Evolutionary conservation across 257 asterid genomes (phyloP), one percentile per base, ranked within the genome.

Genomic region (Schizonepeta tenuifolia): DNA sequence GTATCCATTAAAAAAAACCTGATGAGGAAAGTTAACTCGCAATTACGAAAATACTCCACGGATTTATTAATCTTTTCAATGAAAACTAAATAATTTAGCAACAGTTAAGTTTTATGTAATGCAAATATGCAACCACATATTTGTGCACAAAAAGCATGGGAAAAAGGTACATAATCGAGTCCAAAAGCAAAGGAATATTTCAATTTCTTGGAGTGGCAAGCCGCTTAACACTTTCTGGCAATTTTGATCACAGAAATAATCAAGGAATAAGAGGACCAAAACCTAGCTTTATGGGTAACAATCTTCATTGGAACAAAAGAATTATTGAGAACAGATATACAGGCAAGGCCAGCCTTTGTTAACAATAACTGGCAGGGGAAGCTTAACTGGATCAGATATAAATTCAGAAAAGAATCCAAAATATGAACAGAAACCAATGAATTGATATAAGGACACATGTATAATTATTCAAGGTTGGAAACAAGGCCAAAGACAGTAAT

Each of bases 171-270:
- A 26, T 28, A 55, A 60, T 35, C 66, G 47, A 4, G 14, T 8
- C 33, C 14, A 21, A 11, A 33, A 17, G 22, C 40, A 65, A 43
- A 1, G 31, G 40, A 56, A 62, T 40, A 11, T n/a, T n/a, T 40
- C 51, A 12, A 17, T 38, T 40, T 38, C 53, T 61, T 61, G 28
- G 5, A 65, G 56, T 4, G 21, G 33, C 49, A 62, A 73, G 44
- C 24, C 51, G 47, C 49, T 65, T 43, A 54, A 53, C 11, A 66
- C 46, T 55, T 66, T 56, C 55, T 65, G 43, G 63, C 11, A 51
- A 60, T 46, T 28, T 46, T 17, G 67, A 36, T 55, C 6, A 28
- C 53, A 31, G n/a, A 44, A 7, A 15, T 46, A 59, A 17, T 26
- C 26, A 26, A n/a, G 33, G 49, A 58, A 18, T 18, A 15, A 33